Evolutionary conservation across 192 early-diverging fungal genomes (phyloP).

Genomic region (Mortierella alpina): DNA sequence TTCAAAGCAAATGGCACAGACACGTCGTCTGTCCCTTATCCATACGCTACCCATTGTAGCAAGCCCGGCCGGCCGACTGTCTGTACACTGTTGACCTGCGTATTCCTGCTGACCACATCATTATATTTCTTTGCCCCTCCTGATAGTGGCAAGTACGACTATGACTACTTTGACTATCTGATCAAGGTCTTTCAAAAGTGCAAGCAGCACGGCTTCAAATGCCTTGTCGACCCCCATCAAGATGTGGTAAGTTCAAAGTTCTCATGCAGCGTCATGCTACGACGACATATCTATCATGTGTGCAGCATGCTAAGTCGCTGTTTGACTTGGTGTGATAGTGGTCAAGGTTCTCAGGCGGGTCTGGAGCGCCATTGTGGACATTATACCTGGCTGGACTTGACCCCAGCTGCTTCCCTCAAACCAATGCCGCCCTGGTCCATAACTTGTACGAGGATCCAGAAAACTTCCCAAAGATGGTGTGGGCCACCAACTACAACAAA

Average conservation of each 20-base stretch:
- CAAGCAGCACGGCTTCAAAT: slow-evolving; percentile 57
- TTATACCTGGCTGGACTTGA: slow-evolving; percentile 61
- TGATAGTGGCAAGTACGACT: slow-evolving; percentile 64
- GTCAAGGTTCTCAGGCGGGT: slow-evolving; percentile 68
- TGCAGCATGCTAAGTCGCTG: neutral
- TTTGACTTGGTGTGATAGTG: slow-evolving; percentile 45
- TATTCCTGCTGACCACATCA: slow-evolving; percentile 9
- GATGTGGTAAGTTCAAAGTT: slow-evolving; percentile 55
- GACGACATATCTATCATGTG: neutral
- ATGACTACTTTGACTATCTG: slow-evolving; percentile 65
- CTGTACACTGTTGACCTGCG: neutral
- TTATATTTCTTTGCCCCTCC: neutral
- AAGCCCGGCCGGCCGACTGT: too few relatives aligned
- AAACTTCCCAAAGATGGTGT: slow-evolving; percentile 69
- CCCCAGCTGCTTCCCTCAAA: slow-evolving; percentile 53
- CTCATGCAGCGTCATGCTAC: neutral
- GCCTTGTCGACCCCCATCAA: slow-evolving; percentile 71
- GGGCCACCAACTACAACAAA: slow-evolving; percentile 70
- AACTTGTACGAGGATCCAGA: slow-evolving; percentile 55
- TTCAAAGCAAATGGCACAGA: too few relatives aligned
- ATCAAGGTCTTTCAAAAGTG: slow-evolving; percentile 61
- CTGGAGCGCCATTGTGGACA: slow-evolving; percentile 70
- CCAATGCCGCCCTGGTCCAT: slow-evolving; percentile 67
- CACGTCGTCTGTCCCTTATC: too few relatives aligned
- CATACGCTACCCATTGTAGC: too few relatives aligned